phyloP scores from a whole-genome alignment of 2,329 filamentous ascomycete genomes.

The Hirsutella minnesotensis region DNA sequence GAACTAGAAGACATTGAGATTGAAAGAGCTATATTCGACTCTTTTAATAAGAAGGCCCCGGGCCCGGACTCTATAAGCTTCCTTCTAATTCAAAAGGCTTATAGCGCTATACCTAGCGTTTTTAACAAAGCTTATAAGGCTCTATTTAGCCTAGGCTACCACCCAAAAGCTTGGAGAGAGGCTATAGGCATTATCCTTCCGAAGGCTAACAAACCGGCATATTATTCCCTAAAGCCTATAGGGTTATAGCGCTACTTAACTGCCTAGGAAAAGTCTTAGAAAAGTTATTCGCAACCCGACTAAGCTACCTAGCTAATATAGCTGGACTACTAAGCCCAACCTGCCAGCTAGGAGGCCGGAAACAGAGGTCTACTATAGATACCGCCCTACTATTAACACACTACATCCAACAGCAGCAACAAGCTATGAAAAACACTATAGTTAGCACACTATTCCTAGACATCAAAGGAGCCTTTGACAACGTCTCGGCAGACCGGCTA shows the following conservation, averaged over 20 bases:
- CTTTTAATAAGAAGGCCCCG: not conserved
- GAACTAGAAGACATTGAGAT: not conserved
- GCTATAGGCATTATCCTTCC: not conserved
- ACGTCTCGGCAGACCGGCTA: not conserved
- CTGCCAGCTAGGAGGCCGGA: not conserved
- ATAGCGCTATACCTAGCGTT: not conserved
- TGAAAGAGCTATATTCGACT: not conserved
- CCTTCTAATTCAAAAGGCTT: not conserved
- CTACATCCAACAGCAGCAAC: not conserved
- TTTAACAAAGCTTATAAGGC: not conserved
- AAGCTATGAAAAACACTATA: not conserved
- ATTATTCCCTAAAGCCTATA: not conserved
- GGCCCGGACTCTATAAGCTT: not conserved
- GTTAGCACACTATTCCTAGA: not conserved
- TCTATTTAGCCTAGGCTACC: not conserved
- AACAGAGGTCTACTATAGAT: not conserved
- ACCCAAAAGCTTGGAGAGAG: not conserved
- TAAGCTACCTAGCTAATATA: not conserved
- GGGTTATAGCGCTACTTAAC: not conserved
- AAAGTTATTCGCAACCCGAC: not conserved
- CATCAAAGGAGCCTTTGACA: not conserved
- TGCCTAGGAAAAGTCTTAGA: not conserved
- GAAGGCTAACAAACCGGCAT: not conserved
- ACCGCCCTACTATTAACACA: not conserved
- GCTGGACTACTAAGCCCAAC: not conserved